Evolutionary conservation across 2,329 filamentous ascomycete genomes (phyloP), one percentile per base, ranked within the genome.

Genomic region (Fusarium acutatum): DNA sequence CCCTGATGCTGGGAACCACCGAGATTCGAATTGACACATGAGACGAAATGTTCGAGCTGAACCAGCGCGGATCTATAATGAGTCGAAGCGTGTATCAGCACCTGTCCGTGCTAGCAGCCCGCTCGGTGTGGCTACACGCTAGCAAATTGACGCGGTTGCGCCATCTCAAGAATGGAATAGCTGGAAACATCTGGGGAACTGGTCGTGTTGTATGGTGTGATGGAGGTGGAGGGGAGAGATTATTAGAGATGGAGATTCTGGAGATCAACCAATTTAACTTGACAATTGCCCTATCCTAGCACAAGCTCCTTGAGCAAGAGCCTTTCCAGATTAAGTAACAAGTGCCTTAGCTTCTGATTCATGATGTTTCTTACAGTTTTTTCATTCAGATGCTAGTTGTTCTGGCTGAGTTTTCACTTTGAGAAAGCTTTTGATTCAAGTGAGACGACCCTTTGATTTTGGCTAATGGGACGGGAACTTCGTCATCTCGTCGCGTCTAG

Each of bases 11-110:
- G 37, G 69, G 60, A 56, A 57, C 37, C 68, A 54, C 71, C 57
- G 71, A 74, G 60, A 60, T 58, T 74, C 35, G 28, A 69, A 43
- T 49, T 59, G 67, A 70, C 57, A 77, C 73, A 73, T 72, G 73
- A 77, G 75, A 77, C 72, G 75, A 77, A 76, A 72, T 60, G 54
- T 57, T 41, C 32, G 60, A 77, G 73, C 59, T 75, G 70, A 67
- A 61, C 61, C 72, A 74, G 60, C 59, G 69, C 61, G 72, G 73
- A 77, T 77, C 73, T 77, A 59, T 61, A 49, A 66, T 53, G 73
- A 76, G 64, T 77, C 75, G 73, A 73, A 68, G 75, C 75, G 63
- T 73, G 72, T 75, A 72, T 74, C 72, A 74, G 60, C 34, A 49
- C 26, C 50, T 49, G 74, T 74, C 72, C 46, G 72, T 74, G 71